Evolutionary conservation across 805 yeast genomes (phyloP).

Genomic region (Starmerella lactis-condensi): DNA sequence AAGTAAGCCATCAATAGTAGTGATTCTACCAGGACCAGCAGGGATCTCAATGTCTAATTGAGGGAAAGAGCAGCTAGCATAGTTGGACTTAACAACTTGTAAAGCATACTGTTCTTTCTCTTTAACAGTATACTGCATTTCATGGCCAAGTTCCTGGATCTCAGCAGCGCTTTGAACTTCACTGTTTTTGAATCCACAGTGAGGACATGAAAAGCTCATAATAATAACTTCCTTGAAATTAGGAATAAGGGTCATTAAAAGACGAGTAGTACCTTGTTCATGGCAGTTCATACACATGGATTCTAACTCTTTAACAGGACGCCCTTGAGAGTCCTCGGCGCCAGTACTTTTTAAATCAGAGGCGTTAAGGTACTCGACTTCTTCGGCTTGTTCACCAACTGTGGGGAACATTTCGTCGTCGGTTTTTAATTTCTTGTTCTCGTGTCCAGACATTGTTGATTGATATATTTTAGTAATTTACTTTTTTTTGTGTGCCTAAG

Average conservation of each 20-base stretch:
- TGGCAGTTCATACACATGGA: constrained; percentile 94
- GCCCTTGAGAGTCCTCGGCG: constrained; percentile 68
- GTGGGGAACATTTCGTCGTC: constrained; percentile 14
- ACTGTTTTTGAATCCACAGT: constrained; percentile 76
- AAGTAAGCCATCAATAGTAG: constrained; percentile 79
- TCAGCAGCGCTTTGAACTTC: constrained; percentile 93
- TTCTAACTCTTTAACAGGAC: constrained; percentile 87
- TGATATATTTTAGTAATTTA: too few species aligned
- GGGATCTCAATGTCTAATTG: constrained; percentile 91
- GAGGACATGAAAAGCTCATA: constrained; percentile 92
- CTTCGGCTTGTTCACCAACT: constrained; percentile 17
- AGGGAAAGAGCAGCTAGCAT: constrained; percentile 57
- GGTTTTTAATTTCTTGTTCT: constrained; percentile 6
- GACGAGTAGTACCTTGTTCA: constrained; percentile 62
- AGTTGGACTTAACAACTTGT: constrained; percentile 80
- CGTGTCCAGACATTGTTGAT: too few species aligned
- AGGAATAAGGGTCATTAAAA: constrained; percentile 78
- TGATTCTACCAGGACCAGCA: constrained; percentile 79
- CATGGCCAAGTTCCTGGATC: constrained; percentile 74
- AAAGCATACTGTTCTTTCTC: constrained; percentile 57
- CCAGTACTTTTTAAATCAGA: constrained; percentile 48
- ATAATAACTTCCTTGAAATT: constrained; percentile 75
- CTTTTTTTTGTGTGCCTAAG: too few species aligned
- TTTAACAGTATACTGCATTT: constrained; percentile 53
- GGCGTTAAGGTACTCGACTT: constrained; percentile 32